Evolutionary conservation across 805 yeast species (phyloP).

Genomic region (Komagataella ulmi): DNA sequence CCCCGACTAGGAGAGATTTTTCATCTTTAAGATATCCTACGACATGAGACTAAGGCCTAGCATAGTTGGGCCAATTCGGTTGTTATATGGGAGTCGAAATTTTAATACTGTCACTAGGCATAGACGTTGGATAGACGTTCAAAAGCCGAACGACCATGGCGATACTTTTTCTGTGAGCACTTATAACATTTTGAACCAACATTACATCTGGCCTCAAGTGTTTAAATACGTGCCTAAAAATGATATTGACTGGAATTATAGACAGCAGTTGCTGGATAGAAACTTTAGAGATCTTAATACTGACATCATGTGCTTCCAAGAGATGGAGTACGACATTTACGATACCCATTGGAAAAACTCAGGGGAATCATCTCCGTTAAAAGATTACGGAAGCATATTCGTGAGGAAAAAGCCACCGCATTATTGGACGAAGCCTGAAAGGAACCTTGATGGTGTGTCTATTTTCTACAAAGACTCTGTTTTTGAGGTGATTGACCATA

Average conservation of each 20-base stretch:
- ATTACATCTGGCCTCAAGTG: constrained; percentile 48
- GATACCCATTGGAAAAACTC: constrained; percentile 21
- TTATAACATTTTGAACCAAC: constrained; percentile 21
- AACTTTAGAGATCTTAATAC: constrained; percentile 23
- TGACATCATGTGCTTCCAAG: constrained; percentile 51
- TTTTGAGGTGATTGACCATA: constrained; percentile 25
- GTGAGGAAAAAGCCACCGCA: constrained; percentile 35
- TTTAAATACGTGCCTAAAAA: constrained; percentile 34
- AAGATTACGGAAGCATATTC: constrained; percentile 30
- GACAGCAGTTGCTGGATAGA: constrained; percentile 28
- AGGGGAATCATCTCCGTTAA: constrained; percentile 3
- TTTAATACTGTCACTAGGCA: not conserved
- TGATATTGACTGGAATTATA: constrained; percentile 33
- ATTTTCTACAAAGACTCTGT: constrained; percentile 34
- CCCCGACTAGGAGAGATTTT: not conserved
- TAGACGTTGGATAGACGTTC: not conserved
- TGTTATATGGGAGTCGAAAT: not conserved
- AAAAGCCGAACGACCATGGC: not conserved
- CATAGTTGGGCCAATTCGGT: not conserved
- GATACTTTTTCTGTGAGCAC: constrained; percentile 16
- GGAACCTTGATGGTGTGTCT: constrained; percentile 48
- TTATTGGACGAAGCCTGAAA: constrained; percentile 34
- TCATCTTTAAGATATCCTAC: not conserved
- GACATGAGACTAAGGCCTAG: not conserved
- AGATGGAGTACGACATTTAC: constrained; percentile 31